phyloP scores from a whole-genome alignment of 129 eudicot genomes.

The Logfia minima region DNA sequence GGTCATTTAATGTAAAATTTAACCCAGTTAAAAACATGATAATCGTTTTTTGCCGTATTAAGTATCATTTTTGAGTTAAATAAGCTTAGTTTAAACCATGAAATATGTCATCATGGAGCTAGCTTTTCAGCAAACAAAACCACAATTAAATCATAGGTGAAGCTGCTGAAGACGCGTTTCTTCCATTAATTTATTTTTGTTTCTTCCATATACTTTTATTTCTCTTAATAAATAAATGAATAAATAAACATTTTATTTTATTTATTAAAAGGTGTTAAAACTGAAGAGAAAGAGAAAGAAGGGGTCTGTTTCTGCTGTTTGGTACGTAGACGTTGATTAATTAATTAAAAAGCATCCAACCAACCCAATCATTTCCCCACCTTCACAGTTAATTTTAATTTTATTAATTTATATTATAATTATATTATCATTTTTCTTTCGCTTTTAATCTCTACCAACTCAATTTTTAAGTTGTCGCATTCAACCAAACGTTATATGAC shows the following conservation, averaged over 20 bases:
- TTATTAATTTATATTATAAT: conserved; percentile 16
- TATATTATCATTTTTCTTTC: background rate
- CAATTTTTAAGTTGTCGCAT: conserved; percentile 30
- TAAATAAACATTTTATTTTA: background rate
- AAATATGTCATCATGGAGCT: background rate
- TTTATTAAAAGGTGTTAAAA: background rate
- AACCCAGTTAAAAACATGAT: too few relatives aligned
- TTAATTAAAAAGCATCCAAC: conserved; percentile 43
- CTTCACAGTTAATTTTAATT: conserved; percentile 14
- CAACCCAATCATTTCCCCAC: conserved; percentile 43
- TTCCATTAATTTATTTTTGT: conserved; percentile 13
- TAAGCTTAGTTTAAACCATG: background rate
- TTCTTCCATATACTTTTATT: conserved; percentile 23
- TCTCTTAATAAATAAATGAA: background rate
- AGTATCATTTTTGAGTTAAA: too few relatives aligned
- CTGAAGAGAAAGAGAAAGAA: conserved; percentile 5
- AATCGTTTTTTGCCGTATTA: too few relatives aligned
- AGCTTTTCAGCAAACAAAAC: background rate
- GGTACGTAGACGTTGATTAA: conserved; percentile 36
- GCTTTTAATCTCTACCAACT: conserved; percentile 27
- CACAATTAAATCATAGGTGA: background rate
- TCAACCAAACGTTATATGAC: conserved; percentile 25
- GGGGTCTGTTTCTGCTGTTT: conserved; percentile 43
- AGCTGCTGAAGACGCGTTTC: conserved; percentile 35
- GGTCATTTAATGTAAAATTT: too few relatives aligned